A percentile compares a stretch with the other conserved stretches of the same genome.
Evolutionary conservation across 2,329 filamentous ascomycete genomes (phyloP).

Genomic region (Aureobasidium sp.): DNA sequence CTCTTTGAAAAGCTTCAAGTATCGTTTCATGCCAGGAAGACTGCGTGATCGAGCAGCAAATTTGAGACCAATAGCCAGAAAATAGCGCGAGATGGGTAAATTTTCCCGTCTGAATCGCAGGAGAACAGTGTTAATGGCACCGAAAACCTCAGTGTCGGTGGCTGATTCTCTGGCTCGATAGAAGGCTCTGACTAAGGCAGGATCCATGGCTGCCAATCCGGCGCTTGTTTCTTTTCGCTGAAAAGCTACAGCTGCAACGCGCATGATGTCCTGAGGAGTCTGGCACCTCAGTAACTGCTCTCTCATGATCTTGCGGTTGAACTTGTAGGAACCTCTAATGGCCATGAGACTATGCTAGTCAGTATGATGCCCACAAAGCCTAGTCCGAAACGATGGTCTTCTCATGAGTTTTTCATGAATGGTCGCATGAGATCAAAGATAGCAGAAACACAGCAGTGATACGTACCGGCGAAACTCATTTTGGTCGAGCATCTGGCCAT

Average conservation of each 20-base stretch:
- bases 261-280: constrained; percentile 25
- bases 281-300: constrained; percentile 27
- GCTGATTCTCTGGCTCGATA: constrained; percentile 28
- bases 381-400: too few relatives aligned
- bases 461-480: constrained; percentile 21
- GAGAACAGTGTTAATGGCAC: constrained; percentile 24
- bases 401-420: not conserved
- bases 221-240: constrained; percentile 18
- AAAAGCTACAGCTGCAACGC: constrained; percentile 28
- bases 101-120: constrained; percentile 24
- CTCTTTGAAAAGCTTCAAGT: constrained; percentile 23
- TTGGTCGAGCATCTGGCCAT: constrained; percentile 8
- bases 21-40: constrained; percentile 28
- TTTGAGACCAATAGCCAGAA: constrained; percentile 27
- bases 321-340: constrained; percentile 21
- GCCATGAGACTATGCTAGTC: constrained; percentile 3
- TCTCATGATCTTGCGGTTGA: constrained; percentile 21
- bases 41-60: constrained; percentile 29
- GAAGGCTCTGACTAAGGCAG: constrained; percentile 27
- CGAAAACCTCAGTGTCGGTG: constrained; percentile 26
- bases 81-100: constrained; percentile 20
- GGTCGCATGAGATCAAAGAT: not conserved
- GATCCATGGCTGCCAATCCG: constrained; percentile 23
- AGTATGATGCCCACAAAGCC: not conserved
- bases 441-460: not conserved